A percentile compares a stretch with the other conserved stretches of the same genome.
phyloP scores from a whole-genome alignment of 805 yeast species.

The Candida rishiriensis region DNA sequence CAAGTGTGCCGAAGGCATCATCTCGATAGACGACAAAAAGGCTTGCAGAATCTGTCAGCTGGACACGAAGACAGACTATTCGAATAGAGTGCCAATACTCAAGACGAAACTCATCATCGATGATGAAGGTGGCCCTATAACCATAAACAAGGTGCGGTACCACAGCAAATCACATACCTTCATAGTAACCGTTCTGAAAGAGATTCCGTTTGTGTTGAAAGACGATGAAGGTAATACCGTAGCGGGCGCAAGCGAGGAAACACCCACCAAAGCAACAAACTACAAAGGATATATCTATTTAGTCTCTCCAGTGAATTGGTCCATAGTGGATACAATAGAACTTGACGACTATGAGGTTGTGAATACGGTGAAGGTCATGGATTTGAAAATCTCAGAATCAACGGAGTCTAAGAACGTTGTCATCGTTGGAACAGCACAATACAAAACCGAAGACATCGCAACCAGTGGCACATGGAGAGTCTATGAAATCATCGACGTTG shows the following conservation, averaged over 20 bases:
- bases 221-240: conserved; percentile 72
- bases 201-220: conserved; percentile 55
- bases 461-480: conserved; percentile 75
- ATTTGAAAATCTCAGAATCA: conserved; percentile 32
- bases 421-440: conserved; percentile 72
- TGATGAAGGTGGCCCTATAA: conserved; percentile 43
- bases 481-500: conserved; percentile 72
- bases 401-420: conserved; percentile 52
- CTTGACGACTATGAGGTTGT: conserved; percentile 67
- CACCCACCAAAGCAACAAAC: conserved; percentile 47
- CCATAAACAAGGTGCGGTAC: conserved; percentile 61
- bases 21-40: conserved; percentile 65
- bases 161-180: conserved; percentile 63
- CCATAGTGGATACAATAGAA: conserved; percentile 64
- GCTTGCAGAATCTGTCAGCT: conserved; percentile 60
- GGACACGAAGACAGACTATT: conserved; percentile 44
- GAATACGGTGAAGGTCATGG: conserved; percentile 50
- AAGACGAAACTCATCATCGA: conserved; percentile 50
- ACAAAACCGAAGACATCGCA: conserved; percentile 75
- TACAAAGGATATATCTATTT: conserved; percentile 60
- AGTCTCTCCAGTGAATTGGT: conserved; percentile 73
- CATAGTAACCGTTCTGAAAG: conserved; percentile 55
- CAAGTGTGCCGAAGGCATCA: conserved; percentile 44
- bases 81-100: conserved; percentile 56
- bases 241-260: conserved; percentile 47